Conservation (phyloP, 2,329 filamentous ascomycete species). For the Dothidotthia symphoricarpi region DNA sequence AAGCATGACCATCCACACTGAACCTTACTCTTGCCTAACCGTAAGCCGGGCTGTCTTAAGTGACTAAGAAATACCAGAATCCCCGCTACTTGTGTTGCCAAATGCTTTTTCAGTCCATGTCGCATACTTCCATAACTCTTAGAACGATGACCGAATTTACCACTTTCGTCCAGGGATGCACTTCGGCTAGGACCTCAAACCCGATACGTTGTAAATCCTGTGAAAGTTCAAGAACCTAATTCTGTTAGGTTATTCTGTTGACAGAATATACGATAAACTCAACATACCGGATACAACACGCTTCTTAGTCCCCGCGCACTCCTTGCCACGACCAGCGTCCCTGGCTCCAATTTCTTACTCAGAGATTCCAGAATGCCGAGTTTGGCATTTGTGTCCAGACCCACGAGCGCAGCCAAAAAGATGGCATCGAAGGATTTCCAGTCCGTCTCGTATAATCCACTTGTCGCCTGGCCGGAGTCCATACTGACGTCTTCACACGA, state of each 20-base stretch:
- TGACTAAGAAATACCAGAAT: too few species aligned
- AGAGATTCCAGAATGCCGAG: conserved; percentile 42
- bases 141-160: conserved; percentile 53
- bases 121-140: conserved; percentile 19
- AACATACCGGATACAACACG: conserved; percentile 50
- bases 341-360: conserved; percentile 42
- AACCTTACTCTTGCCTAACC: too few species aligned
- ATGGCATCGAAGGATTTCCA: conserved; percentile 48
- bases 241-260: background rate
- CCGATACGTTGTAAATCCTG: conserved; percentile 28
- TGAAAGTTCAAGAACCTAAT: conserved; percentile 42
- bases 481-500: conserved; percentile 36
- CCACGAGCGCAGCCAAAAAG: conserved; percentile 53
- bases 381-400: conserved; percentile 45
- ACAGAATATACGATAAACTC: background rate
- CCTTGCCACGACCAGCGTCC: conserved; percentile 48
- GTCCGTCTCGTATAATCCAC: conserved; percentile 3
- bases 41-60: too few species aligned
- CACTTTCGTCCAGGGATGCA: conserved; percentile 52
- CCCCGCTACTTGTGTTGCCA: too few species aligned
- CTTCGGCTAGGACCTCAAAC: conserved; percentile 45
- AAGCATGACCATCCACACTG: too few species aligned
- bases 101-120: too few species aligned
- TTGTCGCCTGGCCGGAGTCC: background rate
- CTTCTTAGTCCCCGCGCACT: conserved; percentile 48